These are phyloP conservation scores for Apophysomyces elegans DNA, from an alignment of 371 early-diverging fungal genomes.

Conservation along the genomic window DNA sequence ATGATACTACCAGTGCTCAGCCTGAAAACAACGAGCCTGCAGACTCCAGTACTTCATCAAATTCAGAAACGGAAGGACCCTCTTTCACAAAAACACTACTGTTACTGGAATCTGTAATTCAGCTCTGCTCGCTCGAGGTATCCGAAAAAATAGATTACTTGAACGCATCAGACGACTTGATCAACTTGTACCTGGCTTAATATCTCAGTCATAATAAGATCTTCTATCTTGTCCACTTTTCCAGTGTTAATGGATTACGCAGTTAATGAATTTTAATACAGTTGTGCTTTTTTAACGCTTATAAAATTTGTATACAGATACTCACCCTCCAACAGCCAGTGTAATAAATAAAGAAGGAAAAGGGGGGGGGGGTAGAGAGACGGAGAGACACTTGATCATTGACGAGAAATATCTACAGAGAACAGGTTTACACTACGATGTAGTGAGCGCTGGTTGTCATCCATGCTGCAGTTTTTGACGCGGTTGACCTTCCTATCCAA, in stretches of 20 bases:
- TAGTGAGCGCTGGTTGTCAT: conserved; percentile 19
- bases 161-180: conserved; percentile 71
- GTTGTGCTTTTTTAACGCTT: too few species aligned
- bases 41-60: too few species aligned
- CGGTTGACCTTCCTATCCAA: conserved; percentile 31
- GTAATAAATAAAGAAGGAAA: too few species aligned
- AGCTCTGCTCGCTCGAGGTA: conserved; percentile 65
- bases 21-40: too few species aligned
- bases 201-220: not conserved
- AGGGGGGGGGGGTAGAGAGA: not conserved
- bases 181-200: conserved; percentile 58
- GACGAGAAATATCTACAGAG: conserved; percentile 15
- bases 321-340: too few species aligned
- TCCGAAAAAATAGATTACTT: conserved; percentile 67
- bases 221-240: too few species aligned
- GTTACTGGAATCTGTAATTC: conserved; percentile 69
- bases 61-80: not conserved
- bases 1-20: not conserved
- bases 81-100: conserved; percentile 44
- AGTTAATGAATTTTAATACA: too few species aligned
- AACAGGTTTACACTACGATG: conserved; percentile 16
- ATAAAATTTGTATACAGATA: too few species aligned
- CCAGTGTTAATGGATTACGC: too few species aligned
- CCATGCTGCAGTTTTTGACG: conserved; percentile 31
- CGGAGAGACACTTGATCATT: not conserved